Base-by-base conservation (phyloP, 495 filamentous ascomycete genomes). In the Tuber umbilicatum region DNA sequence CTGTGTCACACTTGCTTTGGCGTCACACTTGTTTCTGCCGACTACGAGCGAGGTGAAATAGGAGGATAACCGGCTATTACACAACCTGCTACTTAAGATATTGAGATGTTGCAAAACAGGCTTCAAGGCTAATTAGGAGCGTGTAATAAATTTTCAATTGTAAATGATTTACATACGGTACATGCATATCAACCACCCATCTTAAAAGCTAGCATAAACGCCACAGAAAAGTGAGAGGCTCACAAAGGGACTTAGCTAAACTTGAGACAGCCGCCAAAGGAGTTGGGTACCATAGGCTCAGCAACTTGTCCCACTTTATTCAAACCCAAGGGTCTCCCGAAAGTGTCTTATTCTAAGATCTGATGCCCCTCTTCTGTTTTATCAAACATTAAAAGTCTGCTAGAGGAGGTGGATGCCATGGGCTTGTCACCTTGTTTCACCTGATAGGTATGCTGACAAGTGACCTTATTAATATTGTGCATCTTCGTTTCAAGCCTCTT, bases 81-180 rank as follows among this genome's bases (percentile, higher is more conserved):
- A 4, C n/a, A 31, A 27, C 3, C 0, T 31, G n/a, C n/a, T 31
- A 31, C 23, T 60, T 31, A n/a, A n/a, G n/a, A n/a, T n/a, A n/a
- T n/a, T n/a, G 3, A 31, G 16, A 16, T 35, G 6, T 5, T 27
- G 10, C n/a, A 9, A 64, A 16, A 64, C 27, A 64, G 17, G 27
- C 27, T 3, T 6, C 0, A 17, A 35, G 27, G 3, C 1, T 6
- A 0, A 4, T 14, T 5, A 1, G 14, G 10, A 17, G 14, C 3
- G 3, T 64, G 27, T 35, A 35, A 64, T 12, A 64, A 16, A 60
- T 0, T 31, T 31, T 64, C 35, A 64, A 35, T 35, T 31, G 55
- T 6, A 64, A 64, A 64, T 0, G 55, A 17, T 64, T 64, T 64
- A 64, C 12, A n/a, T n/a, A n/a, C n/a, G n/a, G 27, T 64, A 64